phyloP scores from a whole-genome alignment of 371 early-diverging fungal species.

The Zopfochytrium polystomum region DNA sequence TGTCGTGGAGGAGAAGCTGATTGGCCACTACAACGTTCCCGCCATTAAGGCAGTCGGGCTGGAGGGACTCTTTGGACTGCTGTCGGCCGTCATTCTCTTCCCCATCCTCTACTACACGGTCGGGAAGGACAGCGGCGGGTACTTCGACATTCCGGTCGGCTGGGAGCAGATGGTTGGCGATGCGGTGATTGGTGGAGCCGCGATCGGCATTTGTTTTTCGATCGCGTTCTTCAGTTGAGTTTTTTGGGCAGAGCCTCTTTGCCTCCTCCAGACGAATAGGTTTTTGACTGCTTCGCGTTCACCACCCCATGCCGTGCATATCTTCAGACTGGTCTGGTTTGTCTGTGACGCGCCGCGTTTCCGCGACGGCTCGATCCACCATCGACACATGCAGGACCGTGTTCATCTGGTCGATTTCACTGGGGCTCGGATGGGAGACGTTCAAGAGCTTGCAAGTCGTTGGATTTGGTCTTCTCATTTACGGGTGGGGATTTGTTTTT shows the following conservation, averaged over 20 bases:
- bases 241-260: not conserved
- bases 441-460: constrained; percentile 88
- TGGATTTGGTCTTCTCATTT: constrained; percentile 78
- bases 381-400: constrained; percentile 94
- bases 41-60: constrained; percentile 89
- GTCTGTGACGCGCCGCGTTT: constrained; percentile 78
- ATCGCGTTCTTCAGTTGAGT: constrained; percentile 77
- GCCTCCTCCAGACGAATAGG: constrained; percentile 1
- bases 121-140: constrained; percentile 56
- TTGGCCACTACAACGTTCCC: constrained; percentile 70
- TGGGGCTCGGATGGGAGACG: constrained; percentile 89
- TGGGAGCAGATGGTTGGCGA: constrained; percentile 62
- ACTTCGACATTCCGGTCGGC: constrained; percentile 67
- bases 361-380: constrained; percentile 86
- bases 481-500: constrained; percentile 56
- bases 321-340: constrained; percentile 80
- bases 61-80: constrained; percentile 88
- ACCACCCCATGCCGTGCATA: constrained; percentile 9
- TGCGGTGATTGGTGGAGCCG: constrained; percentile 68
- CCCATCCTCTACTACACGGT: constrained; percentile 72
- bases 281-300: constrained; percentile 1
- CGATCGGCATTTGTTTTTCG: constrained; percentile 75
- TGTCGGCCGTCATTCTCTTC: constrained; percentile 65
- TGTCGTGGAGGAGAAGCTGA: constrained; percentile 91
- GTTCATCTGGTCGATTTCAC: constrained; percentile 89